Conservation (phyloP, 2,329 filamentous ascomycete genomes). For the Aureobasidium sp. region DNA sequence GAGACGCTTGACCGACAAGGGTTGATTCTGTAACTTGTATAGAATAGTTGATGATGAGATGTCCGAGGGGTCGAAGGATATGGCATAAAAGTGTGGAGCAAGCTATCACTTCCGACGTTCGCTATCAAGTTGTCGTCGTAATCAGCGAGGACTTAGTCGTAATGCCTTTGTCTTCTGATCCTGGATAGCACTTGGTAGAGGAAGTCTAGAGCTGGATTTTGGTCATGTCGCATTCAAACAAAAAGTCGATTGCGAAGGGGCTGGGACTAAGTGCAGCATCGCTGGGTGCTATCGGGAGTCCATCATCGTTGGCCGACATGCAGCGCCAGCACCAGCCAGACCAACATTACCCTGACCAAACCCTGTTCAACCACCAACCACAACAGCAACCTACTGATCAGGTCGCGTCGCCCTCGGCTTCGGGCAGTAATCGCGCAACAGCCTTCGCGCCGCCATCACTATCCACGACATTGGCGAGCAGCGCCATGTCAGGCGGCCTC, state of each 20-base stretch:
- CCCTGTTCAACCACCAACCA: background rate
- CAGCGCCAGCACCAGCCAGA: background rate
- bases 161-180: background rate
- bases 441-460: background rate
- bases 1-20: background rate
- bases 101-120: background rate
- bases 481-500: constrained; percentile 17
- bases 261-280: background rate
- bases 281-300: background rate
- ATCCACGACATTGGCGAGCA: background rate
- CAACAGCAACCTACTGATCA: background rate
- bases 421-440: background rate
- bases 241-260: background rate
- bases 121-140: background rate
- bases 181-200: background rate
- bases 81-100: background rate
- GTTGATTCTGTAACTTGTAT: background rate
- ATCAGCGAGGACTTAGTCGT: background rate
- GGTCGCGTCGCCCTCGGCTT: background rate
- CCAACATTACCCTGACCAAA: background rate
- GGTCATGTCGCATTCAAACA: constrained; percentile 1
- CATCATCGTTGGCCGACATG: background rate
- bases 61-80: background rate
- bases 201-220: background rate
- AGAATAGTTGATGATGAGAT: background rate